phyloP scores from a whole-genome alignment of 352 stramenopile genomes.

The Peronosclerospora sorghi region DNA sequence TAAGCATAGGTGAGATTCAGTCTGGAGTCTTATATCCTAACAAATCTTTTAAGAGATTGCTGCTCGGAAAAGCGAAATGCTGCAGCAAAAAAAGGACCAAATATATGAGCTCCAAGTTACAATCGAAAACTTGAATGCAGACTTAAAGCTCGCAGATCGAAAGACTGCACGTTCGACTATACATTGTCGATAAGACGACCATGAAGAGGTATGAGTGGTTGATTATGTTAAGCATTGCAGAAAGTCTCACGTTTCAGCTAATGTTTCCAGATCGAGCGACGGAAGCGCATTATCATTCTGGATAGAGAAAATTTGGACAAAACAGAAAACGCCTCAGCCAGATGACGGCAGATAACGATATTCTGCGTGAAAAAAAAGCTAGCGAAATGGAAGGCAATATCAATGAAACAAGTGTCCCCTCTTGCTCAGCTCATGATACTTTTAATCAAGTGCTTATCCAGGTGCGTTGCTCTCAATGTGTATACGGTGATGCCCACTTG shows the following conservation, averaged over 20 bases:
- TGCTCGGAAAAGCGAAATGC: slow-evolving; percentile 25
- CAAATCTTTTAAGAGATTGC: slow-evolving; percentile 20
- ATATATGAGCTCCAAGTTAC: slow-evolving; percentile 58
- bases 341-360: slow-evolving; percentile 8
- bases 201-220: slow-evolving; percentile 25
- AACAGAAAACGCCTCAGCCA: slow-evolving; percentile 3
- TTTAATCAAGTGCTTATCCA: slow-evolving; percentile 14
- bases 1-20: slow-evolving; percentile 1
- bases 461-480: neutral
- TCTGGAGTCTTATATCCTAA: too few relatives aligned
- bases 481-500: neutral
- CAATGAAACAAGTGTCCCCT: neutral
- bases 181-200: too few relatives aligned
- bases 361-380: slow-evolving; percentile 8
- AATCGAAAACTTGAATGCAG: too few relatives aligned
- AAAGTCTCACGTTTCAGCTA: neutral
- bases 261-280: slow-evolving; percentile 12
- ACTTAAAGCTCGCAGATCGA: too few relatives aligned
- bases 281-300: slow-evolving; percentile 10
- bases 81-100: slow-evolving; percentile 32
- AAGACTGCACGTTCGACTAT: too few relatives aligned
- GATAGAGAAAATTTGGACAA: slow-evolving; percentile 5
- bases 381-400: neutral
- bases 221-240: neutral
- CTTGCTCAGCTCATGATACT: slow-evolving; percentile 6